These are phyloP conservation scores for Cajanus cajan DNA, from an alignment of 306 rosid genomes.

Conservation along the genomic window DNA sequence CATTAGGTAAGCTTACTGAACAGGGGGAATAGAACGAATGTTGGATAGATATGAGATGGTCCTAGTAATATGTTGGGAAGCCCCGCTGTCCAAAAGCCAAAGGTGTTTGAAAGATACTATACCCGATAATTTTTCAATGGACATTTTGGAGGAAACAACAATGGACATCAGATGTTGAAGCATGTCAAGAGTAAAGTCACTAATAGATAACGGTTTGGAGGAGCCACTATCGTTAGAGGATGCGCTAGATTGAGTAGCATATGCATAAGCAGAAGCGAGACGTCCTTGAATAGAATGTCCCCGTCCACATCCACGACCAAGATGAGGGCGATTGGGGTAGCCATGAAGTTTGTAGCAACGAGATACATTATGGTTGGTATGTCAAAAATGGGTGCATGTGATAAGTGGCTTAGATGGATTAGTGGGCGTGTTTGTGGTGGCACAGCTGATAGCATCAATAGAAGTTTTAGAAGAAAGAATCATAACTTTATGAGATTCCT, in stretches of 20 bases:
- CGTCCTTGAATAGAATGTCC: background rate
- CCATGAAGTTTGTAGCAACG: background rate
- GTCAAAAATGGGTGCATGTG: background rate
- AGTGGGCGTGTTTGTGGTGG: background rate
- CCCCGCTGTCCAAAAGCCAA: too few species aligned
- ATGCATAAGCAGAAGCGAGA: background rate
- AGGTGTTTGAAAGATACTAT: too few species aligned
- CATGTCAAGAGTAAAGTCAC: background rate
- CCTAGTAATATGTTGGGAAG: too few species aligned
- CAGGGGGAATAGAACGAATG: too few species aligned
- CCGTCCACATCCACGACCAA: background rate
- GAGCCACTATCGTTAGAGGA: background rate
- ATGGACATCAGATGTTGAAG: background rate
- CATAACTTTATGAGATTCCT: too few species aligned
- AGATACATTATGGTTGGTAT: background rate
- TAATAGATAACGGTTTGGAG: background rate
- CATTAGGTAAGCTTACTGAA: too few species aligned
- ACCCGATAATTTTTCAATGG: background rate
- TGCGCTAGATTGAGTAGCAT: background rate
- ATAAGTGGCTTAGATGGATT: background rate
- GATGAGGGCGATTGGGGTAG: too few species aligned
- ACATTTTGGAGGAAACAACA: background rate
- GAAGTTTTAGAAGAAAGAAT: background rate
- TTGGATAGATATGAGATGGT: too few species aligned
- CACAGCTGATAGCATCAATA: fast-evolving